Evolutionary conservation across 2,329 filamentous ascomycete species (phyloP), one percentile per base, ranked within the genome.

Genomic region (Fusarium sp.): DNA sequence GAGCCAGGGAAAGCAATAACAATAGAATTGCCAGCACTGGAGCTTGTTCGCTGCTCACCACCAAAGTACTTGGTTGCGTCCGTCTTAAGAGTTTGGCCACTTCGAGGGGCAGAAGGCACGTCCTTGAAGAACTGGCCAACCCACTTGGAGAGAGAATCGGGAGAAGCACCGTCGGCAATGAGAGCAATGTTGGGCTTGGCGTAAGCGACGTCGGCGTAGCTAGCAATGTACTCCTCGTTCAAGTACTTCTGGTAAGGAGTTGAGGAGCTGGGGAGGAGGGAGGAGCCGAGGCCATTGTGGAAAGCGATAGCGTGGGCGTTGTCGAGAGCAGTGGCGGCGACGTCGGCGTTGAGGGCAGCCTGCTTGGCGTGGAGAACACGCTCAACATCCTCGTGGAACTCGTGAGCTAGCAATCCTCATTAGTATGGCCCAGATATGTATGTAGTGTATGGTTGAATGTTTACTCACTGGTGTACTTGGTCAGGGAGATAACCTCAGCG

Each of bases 1-100:
- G 94, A 95, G 69, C 96, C 95, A 66, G 95, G 93, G 92, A 99
- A 98, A 73, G 91, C 96, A 81, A 99, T 90, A 77, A 98, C 93
- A 78, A 98, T 83, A 48, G 95, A 89, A 86, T 97, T 98, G 77
- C 94, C 93, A 75, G 88, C 87, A 68, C 87, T 88, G 83, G 94
- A 93, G 74, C 93, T 88, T 77, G 93, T 93, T 78, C 96, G 94
- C 87, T 97, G 94, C 88, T 99, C 95, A 81, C 96, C 97, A 83
- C 96, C 96, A 81, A 91, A 93, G 91, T 98, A 99, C 85, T 95
- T 96, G 82, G 91, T 89, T 74, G 93, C 87, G 76, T 90, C 84
- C 71, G 87, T 85, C 81, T 90, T 88, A 73, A 93, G 85, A 54
- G 79, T 76, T 76, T 88, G 83, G 79, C 87, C 85, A 80, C 85